phyloP scores from a whole-genome alignment of 495 filamentous ascomycete genomes.

The Xylaria castorea region DNA sequence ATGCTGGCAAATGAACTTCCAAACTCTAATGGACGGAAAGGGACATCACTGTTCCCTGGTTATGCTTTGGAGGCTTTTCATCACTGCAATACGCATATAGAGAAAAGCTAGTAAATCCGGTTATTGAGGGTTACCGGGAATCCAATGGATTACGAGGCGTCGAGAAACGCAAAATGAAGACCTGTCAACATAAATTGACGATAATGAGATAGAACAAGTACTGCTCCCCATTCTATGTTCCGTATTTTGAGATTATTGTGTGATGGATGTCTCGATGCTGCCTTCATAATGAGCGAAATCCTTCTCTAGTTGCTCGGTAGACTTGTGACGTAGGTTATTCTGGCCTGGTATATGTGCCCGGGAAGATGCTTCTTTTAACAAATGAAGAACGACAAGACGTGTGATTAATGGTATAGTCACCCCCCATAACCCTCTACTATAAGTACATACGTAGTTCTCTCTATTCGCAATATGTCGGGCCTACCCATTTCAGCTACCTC shows the following conservation, averaged over 20 bases:
- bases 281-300: neutral
- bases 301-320: neutral
- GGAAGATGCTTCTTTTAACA: neutral
- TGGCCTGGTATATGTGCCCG: neutral
- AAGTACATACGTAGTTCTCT: constrained; percentile 25
- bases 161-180: constrained; percentile 18
- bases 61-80: neutral
- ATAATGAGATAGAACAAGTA: constrained; percentile 23
- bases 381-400: neutral
- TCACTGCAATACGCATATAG: constrained; percentile 4
- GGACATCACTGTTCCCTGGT: constrained; percentile 38
- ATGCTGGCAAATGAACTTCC: constrained; percentile 55
- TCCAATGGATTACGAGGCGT: constrained; percentile 22
- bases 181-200: constrained; percentile 25
- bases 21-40: constrained; percentile 65
- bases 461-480: constrained; percentile 21
- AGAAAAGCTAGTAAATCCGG: constrained; percentile 17
- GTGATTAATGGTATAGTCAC: constrained; percentile 21
- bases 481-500: constrained; percentile 1
- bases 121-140: neutral
- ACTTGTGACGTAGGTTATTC: neutral
- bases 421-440: constrained; percentile 18
- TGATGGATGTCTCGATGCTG: neutral
- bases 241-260: neutral
- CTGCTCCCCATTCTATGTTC: neutral